Base-by-base conservation (phyloP, 2,329 filamentous ascomycete species). In the Ceratocystis cubensis region DNA sequence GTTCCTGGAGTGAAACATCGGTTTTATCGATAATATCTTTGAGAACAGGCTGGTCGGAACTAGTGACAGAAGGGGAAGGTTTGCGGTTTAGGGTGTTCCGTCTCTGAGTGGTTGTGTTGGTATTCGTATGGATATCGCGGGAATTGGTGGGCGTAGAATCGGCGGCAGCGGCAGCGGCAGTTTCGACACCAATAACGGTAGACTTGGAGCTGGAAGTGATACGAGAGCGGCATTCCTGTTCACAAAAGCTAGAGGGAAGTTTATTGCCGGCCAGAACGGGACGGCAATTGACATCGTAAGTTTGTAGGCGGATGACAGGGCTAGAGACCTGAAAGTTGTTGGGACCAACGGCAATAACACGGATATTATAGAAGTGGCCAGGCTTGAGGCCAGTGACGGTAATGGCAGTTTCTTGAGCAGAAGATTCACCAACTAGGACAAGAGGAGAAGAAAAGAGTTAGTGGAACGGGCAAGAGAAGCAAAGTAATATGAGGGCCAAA, bases 251-350 rank as follows among this genome's bases (percentile, higher is more conserved):
- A 25, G 82, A 79, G 1, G 83, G 82, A 17, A 85, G 72, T 33
- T 82, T 79, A 1, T 80, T 79, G 70, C 81, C 81, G 57, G 81
- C 82, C 17, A 86, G 76, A 48, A 81, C 78, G n/a, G 84, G 85
- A 37, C 81, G 81, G 65, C 84, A 84, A 75, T 87, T 85, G 71
- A 78, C 80, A 73, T 79, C 82, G 74, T 83, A 86, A 61, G 94
- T 97, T 71, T 88, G 84, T 65, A 99, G 80, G 65, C 94, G 88
- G 70, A 97, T 86, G 46, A 95, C 85, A 4, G 85, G 82, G 74
- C 94, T 96, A 46, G 90, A 88, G 0, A 92, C 91, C 73, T 96
- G 91, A 72, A 97, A 97, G 75, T 94, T 95, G 71, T 92, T 91
- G 37, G 88, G 84, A 62, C 93, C 96, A 65, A 96, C 88, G 48